A percentile compares a stretch with the other conserved stretches of the same genome.
Evolutionary conservation across 2,329 filamentous ascomycete genomes (phyloP).

Genomic region (Bipolaris zeicola): DNA sequence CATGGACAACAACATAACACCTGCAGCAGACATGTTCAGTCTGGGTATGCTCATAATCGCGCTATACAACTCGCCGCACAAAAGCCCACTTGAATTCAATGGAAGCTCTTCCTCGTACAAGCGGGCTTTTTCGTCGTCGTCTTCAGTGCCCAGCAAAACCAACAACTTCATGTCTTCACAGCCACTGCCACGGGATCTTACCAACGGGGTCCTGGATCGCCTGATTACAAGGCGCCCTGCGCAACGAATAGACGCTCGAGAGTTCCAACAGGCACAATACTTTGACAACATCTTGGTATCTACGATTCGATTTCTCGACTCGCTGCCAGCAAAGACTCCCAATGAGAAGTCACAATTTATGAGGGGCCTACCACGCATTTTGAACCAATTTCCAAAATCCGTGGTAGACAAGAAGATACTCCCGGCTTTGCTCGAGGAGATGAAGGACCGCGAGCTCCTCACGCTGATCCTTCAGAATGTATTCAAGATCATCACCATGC

Average conservation of each 20-base stretch:
- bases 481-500: constrained; percentile 82
- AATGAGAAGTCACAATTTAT: constrained; percentile 92
- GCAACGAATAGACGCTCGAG: constrained; percentile 82
- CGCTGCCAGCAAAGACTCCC: constrained; percentile 86
- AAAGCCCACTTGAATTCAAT: constrained; percentile 81
- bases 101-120: constrained; percentile 85
- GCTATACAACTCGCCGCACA: constrained; percentile 92
- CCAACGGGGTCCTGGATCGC: constrained; percentile 75
- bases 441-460: constrained; percentile 87
- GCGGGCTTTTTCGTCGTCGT: constrained; percentile 77
- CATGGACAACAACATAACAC: constrained; percentile 83
- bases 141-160: constrained; percentile 74
- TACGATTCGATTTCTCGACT: constrained; percentile 92
- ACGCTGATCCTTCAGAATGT: constrained; percentile 87
- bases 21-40: constrained; percentile 90
- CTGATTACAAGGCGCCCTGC: constrained; percentile 87
- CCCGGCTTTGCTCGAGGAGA: constrained; percentile 85
- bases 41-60: constrained; percentile 86
- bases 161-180: constrained; percentile 87
- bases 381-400: constrained; percentile 89
- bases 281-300: constrained; percentile 97
- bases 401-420: constrained; percentile 95
- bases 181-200: constrained; percentile 78
- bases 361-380: constrained; percentile 81
- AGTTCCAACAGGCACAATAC: constrained; percentile 94